phyloP scores from a whole-genome alignment of 441 rosid genomes.

The Raphanus hybrid region DNA sequence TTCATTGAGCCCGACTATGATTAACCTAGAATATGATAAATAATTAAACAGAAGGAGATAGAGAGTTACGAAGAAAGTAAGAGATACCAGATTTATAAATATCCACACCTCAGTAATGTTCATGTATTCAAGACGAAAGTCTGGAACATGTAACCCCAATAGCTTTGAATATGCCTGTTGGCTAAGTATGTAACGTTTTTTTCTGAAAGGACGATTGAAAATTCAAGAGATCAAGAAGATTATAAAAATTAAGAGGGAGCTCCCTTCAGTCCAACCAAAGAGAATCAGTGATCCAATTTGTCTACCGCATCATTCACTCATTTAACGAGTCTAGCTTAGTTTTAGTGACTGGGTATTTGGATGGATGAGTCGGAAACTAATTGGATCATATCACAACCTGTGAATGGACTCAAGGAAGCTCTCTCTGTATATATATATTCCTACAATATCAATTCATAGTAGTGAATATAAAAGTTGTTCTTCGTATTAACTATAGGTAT shows the following conservation, averaged over 20 bases:
- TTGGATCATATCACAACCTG: conserved; percentile 69
- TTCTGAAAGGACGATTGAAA: background rate
- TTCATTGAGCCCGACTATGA: background rate
- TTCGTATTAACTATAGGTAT: background rate
- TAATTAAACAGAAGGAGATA: background rate
- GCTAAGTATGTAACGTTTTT: background rate
- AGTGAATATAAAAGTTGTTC: background rate
- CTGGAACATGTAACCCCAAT: background rate
- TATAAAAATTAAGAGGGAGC: conserved; percentile 62
- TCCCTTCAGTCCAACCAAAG: conserved; percentile 99
- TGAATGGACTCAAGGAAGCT: conserved; percentile 98
- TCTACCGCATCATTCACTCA: conserved; percentile 94
- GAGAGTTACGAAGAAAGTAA: background rate
- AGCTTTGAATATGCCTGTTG: background rate
- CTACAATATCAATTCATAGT: background rate
- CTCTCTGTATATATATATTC: conserved; percentile 33
- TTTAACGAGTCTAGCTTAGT: conserved; percentile 50
- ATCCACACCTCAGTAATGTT: background rate
- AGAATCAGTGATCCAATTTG: conserved; percentile 68
- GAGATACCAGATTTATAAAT: background rate
- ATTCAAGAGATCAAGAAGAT: background rate
- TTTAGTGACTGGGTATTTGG: conserved; percentile 68
- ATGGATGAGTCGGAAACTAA: conserved; percentile 99
- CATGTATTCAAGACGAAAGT: background rate
- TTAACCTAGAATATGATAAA: conserved; percentile 6